These are phyloP conservation scores for Funneliformis geosporum DNA, from an alignment of 192 early-diverging fungal species.

Conservation along the genomic window DNA sequence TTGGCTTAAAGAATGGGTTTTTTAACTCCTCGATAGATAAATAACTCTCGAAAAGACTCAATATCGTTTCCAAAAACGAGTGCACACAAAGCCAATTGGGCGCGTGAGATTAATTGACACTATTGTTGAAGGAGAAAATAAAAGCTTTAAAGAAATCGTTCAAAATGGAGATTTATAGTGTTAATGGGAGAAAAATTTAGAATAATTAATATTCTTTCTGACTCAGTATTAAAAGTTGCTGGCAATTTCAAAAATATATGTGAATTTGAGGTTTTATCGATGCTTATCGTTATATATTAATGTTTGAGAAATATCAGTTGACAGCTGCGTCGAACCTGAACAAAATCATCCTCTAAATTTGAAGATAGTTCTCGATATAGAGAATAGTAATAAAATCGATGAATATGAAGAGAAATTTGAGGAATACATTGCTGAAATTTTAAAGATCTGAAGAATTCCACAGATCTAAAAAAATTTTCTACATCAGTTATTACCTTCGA, in stretches of 20 bases:
- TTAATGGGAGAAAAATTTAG: slow-evolving; percentile 1
- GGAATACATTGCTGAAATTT: neutral
- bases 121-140: slow-evolving; percentile 6
- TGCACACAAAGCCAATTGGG: neutral
- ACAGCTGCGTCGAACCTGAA: neutral
- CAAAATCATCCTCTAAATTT: neutral
- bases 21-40: neutral
- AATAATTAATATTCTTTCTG: slow-evolving; percentile 13
- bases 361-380: neutral
- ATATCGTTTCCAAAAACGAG: neutral
- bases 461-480: neutral
- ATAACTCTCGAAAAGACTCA: slow-evolving; percentile 13
- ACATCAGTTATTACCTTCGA: neutral
- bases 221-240: slow-evolving; percentile 5
- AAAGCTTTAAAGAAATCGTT: neutral
- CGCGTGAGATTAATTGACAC: neutral
- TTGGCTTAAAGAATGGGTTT: neutral
- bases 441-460: neutral
- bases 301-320: slow-evolving; percentile 14
- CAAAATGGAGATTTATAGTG: slow-evolving; percentile 17
- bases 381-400: neutral
- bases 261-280: neutral
- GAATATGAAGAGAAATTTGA: neutral
- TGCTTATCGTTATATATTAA: slow-evolving; percentile 14
- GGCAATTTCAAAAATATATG: neutral